Evolutionary conservation across 768 basidiomycete genomes (phyloP).

Genomic region (Trametes villosa): DNA sequence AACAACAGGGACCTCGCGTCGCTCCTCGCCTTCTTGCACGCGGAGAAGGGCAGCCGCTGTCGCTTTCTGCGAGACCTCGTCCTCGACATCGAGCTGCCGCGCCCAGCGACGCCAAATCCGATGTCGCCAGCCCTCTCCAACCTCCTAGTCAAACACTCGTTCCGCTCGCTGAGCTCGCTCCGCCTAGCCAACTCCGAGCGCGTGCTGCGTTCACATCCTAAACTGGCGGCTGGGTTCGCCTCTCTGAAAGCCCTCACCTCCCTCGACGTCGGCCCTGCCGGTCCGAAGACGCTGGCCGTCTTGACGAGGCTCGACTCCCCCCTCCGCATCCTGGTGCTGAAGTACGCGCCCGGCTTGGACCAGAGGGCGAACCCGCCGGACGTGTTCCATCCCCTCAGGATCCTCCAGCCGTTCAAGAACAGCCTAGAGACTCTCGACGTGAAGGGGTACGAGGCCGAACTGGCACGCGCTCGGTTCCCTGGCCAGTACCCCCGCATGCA

Average conservation of each 20-base stretch:
- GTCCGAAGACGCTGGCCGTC: background rate
- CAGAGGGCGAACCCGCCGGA: background rate
- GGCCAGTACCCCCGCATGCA: background rate
- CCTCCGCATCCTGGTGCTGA: background rate
- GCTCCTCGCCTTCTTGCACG: background rate
- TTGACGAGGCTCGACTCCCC: background rate
- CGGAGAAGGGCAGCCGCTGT: background rate
- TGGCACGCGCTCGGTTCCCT: background rate
- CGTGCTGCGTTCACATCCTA: background rate
- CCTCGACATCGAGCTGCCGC: background rate
- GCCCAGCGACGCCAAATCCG: background rate
- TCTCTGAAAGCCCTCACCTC: background rate
- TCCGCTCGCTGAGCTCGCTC: background rate
- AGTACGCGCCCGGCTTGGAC: background rate
- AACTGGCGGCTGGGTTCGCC: background rate
- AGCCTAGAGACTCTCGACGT: conserved; percentile 1
- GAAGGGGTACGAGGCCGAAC: background rate
- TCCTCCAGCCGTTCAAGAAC: background rate
- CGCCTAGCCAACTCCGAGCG: background rate
- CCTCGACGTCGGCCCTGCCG: background rate
- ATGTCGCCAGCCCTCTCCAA: background rate
- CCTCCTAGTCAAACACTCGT: background rate
- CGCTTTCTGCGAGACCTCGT: background rate
- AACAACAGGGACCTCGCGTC: background rate
- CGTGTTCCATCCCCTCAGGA: background rate